These are phyloP conservation scores for Carex myosuroides DNA, from an alignment of 176 grass and related monocot genomes.

Conservation along the genomic window DNA sequence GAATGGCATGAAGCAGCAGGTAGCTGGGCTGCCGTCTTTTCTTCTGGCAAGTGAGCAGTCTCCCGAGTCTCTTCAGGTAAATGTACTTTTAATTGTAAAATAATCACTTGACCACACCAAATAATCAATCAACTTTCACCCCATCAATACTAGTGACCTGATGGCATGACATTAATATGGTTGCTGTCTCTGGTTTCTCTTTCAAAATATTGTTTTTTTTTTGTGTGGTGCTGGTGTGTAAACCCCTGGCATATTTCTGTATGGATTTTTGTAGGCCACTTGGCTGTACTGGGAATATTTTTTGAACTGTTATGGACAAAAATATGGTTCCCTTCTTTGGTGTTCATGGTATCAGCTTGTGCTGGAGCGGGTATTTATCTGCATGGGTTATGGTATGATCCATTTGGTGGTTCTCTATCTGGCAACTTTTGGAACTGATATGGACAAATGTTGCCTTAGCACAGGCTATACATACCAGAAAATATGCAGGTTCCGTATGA, in stretches of 20 bases:
- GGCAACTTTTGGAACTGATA: background rate
- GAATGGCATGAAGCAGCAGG: conserved; percentile 27
- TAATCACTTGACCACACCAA: background rate
- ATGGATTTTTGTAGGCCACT: background rate
- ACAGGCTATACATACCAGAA: background rate
- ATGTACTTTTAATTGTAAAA: background rate
- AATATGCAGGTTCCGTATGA: background rate
- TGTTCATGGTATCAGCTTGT: background rate
- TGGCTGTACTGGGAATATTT: background rate
- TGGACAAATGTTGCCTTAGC: background rate
- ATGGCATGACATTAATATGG: background rate
- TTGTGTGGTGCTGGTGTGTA: background rate
- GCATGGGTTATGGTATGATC: background rate
- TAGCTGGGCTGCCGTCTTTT: conserved; percentile 25
- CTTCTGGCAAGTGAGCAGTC: background rate
- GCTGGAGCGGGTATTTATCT: background rate
- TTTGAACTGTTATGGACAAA: background rate
- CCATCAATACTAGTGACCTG: background rate
- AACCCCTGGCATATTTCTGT: background rate
- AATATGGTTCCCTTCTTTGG: background rate
- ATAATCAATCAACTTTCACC: background rate
- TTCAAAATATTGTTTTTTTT: background rate
- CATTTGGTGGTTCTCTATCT: background rate
- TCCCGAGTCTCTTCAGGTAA: conserved; percentile 18
- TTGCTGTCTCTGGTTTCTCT: background rate